Evolutionary conservation across 345 rosid genomes (phyloP).

Genomic region (Aethionema arabicum): DNA sequence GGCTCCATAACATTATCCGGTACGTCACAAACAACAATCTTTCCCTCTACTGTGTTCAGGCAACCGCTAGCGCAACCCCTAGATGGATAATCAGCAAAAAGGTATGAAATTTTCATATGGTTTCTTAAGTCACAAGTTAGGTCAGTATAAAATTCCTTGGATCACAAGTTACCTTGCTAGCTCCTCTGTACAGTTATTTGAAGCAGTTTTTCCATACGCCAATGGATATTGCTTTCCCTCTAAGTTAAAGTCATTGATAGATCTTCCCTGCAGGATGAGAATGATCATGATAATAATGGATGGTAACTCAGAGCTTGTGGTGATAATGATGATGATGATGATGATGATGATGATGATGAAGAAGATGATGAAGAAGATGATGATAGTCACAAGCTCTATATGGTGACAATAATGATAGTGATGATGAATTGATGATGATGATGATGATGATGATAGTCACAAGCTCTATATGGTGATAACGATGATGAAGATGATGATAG

Average conservation of each 20-base stretch:
- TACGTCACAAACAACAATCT: conserved; percentile 41
- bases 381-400: too few relatives aligned
- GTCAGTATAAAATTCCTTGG: background rate
- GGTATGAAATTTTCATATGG: background rate
- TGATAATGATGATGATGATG: background rate
- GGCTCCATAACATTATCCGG: background rate
- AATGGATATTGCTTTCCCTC: conserved; percentile 35
- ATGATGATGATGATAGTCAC: background rate
- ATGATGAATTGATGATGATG: too few relatives aligned
- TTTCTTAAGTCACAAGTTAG: conserved; percentile 35
- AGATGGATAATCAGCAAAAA: conserved; percentile 8
- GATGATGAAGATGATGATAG: background rate
- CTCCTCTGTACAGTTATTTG: conserved; percentile 5
- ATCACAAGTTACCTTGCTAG: conserved; percentile 26
- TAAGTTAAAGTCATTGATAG: conserved; percentile 35
- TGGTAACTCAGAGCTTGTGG: too few relatives aligned
- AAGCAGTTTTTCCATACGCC: conserved; percentile 26
- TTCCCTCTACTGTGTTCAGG: conserved; percentile 39
- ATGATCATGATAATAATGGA: too few relatives aligned
- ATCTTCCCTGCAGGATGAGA: conserved; percentile 31
- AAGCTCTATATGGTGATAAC: too few relatives aligned
- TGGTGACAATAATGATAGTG: too few relatives aligned
- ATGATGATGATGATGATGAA: background rate
- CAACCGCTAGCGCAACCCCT: conserved; percentile 37
- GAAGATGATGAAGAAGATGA: too few relatives aligned